Base-by-base conservation (phyloP, 345 rosid genomes). In the Eucalyptus camaldulensis region DNA sequence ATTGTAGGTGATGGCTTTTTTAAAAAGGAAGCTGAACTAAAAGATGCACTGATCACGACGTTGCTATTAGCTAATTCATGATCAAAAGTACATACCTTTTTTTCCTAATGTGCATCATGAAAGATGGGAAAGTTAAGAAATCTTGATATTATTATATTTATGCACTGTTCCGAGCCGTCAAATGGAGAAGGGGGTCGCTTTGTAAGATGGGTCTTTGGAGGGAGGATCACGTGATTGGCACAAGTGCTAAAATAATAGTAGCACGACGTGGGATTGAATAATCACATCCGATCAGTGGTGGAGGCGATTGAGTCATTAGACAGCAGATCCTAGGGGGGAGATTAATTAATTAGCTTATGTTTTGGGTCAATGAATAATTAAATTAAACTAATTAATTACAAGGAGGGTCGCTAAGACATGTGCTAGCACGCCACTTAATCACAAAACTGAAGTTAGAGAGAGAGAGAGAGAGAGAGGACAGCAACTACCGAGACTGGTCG, bases 141-240 rank as follows among this genome's bases (percentile, higher is more conserved):
- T 60, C 13, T 10, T 7, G 2, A 60, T 56, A 15, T 8, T 16
- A 33, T 33, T 69, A 5, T 27, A 72, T 13, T 16, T 37, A 8
- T 7, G 5, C 4, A 25, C 4, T 7, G 0, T 37, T 72, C 6
- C 8, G 8, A 37, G 3, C 13, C 4, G 11, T 40, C 8, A 3
- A 33, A 9, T 3, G 12, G 10, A 17, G 44, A 33, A 33, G 4
- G 44, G 44, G 44, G 11, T 33, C 25, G 6, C 33, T 33, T 69
- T 33, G 44, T 40, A 33, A 69, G 83, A 72, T 6, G 83, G 25
- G 83, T 72, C 14, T 6, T 33, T 2, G 19, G 24, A 6, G 44
- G 17, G 27, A 37, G 45, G 83, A 72, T 37, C 83, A 21, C 5
- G 45, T 21, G 45, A 22, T 10, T 37, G 24, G 14, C 13, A 22